Conservation (phyloP, 768 basidiomycete genomes). For the Lactarius indigo region DNA sequence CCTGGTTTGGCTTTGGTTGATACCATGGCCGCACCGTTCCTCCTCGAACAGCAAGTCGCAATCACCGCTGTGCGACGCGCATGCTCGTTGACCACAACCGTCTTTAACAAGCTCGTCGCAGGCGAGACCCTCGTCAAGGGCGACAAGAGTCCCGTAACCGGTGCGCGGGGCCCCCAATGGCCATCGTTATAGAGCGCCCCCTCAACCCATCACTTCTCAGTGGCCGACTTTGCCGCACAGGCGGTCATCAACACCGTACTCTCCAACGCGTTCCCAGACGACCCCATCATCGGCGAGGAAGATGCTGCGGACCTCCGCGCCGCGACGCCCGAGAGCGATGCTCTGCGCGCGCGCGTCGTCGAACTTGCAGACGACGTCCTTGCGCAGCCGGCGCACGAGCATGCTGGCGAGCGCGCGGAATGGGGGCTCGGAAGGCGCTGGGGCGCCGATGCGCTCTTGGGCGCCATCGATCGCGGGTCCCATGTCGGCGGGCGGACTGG, state of each 20-base stretch:
- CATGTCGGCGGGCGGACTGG: constrained; percentile 68
- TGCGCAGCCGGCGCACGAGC: constrained; percentile 41
- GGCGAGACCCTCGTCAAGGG: constrained; percentile 85
- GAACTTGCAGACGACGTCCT: constrained; percentile 81
- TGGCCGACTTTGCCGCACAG: constrained; percentile 93
- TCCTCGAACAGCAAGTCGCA: constrained; percentile 75
- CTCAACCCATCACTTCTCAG: constrained; percentile 37
- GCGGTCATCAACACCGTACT: constrained; percentile 87
- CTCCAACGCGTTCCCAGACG: constrained; percentile 68
- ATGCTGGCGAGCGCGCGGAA: constrained; percentile 51
- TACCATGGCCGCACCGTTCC: constrained; percentile 52
- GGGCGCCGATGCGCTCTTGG: constrained; percentile 59
- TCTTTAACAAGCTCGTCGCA: constrained; percentile 82
- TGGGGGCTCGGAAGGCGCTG: constrained; percentile 74
- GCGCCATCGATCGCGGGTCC: constrained; percentile 83
- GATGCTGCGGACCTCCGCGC: constrained; percentile 75
- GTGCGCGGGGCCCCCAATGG: constrained; percentile 30
- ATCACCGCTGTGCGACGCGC: constrained; percentile 85
- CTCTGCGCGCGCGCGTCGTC: constrained; percentile 64
- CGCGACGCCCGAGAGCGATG: constrained; percentile 29
- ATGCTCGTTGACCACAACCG: constrained; percentile 74
- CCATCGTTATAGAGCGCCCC: background rate
- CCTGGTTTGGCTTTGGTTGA: background rate
- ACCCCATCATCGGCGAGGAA: constrained; percentile 93
- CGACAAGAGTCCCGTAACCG: constrained; percentile 75